A percentile compares a stretch with the other conserved stretches of the same genome.
Evolutionary conservation across 1,284 basidiomycete species (phyloP).

Genomic region (Heterobasidion irregulare): DNA sequence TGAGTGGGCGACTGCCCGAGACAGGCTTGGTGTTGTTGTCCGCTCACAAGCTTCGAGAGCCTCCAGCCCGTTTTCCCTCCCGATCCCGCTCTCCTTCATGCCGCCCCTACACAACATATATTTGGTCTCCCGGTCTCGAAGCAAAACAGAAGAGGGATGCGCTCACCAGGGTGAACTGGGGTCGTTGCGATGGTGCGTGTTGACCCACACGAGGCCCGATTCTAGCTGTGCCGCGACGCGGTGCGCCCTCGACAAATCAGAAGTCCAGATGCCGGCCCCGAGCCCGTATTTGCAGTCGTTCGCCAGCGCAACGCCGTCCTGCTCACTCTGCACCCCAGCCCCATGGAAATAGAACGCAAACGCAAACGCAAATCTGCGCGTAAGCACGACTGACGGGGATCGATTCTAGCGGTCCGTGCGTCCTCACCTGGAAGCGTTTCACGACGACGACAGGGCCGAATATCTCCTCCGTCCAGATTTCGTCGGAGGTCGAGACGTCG

Average conservation of each 20-base stretch:
- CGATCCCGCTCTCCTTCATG: slow-evolving; percentile 79
- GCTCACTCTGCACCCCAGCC: slow-evolving; percentile 38
- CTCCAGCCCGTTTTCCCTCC: slow-evolving; percentile 75
- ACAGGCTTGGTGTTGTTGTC: no score
- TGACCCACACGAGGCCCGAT: slow-evolving; percentile 77
- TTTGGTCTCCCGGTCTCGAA: slow-evolving; percentile 17
- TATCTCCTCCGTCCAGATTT: slow-evolving; percentile 74
- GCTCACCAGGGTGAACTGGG: slow-evolving; percentile 78
- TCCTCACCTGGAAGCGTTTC: slow-evolving; percentile 50
- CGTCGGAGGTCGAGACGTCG: slow-evolving; percentile 47
- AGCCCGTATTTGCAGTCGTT: slow-evolving; percentile 74
- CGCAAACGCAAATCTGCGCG: background rate
- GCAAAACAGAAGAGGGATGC: background rate
- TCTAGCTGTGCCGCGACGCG: slow-evolving; percentile 60
- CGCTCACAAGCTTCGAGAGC: slow-evolving; percentile 65
- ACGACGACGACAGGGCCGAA: slow-evolving; percentile 75
- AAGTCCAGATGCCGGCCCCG: slow-evolving; percentile 77
- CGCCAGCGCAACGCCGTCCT: slow-evolving; percentile 58
- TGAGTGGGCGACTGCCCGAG: background rate
- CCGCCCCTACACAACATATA: slow-evolving; percentile 45
- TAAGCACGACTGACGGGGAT: background rate
- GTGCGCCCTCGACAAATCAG: slow-evolving; percentile 63
- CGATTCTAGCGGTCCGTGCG: background rate
- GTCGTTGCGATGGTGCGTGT: slow-evolving; percentile 81
- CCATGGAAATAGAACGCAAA: background rate